A percentile compares a stretch with the other conserved stretches of the same genome.
Evolutionary conservation across 1,284 basidiomycete species (phyloP).

Genomic region (Boletus semigastroideus): DNA sequence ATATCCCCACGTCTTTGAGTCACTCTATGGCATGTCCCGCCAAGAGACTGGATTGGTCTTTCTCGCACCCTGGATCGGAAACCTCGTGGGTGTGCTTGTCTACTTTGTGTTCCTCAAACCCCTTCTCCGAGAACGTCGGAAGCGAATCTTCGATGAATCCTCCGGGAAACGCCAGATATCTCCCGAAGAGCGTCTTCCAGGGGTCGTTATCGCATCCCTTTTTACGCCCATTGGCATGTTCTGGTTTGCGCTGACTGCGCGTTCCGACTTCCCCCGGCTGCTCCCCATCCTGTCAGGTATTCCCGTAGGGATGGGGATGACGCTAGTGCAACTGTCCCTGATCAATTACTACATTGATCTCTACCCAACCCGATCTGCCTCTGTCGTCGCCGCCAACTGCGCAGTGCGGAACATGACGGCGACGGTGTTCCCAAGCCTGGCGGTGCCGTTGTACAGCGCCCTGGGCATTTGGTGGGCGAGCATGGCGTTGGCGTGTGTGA

Average conservation of each 20-base stretch:
- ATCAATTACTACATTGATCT: constrained; percentile 32
- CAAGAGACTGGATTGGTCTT: constrained; percentile 26
- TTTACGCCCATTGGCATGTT: constrained; percentile 30
- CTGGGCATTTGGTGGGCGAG: constrained; percentile 23
- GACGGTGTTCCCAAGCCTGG: constrained; percentile 26
- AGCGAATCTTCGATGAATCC: constrained; percentile 11
- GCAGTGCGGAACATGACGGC: constrained; percentile 24
- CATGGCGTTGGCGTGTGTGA: constrained; percentile 20
- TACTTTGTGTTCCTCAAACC: constrained; percentile 27
- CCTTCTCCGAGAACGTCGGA: constrained; percentile 13
- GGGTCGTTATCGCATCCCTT: constrained; percentile 22
- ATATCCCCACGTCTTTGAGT: constrained; percentile 22
- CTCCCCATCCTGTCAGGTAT: constrained; percentile 21
- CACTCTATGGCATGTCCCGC: constrained; percentile 26
- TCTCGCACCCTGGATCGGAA: constrained; percentile 24
- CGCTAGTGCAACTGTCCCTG: constrained; percentile 25
- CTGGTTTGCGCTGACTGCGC: constrained; percentile 26
- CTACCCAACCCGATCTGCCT: constrained; percentile 29
- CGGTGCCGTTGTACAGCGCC: constrained; percentile 21
- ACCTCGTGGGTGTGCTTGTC: constrained; percentile 25
- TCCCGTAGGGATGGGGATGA: constrained; percentile 30
- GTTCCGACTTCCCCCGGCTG: constrained; percentile 7
- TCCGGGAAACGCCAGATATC: constrained; percentile 20
- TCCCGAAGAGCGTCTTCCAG: constrained; percentile 29
- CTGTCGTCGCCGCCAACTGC: constrained; percentile 30